Evolutionary conservation across 1,139 yeast genomes (phyloP).

Genomic region (Magnusiomyces paraingens): DNA sequence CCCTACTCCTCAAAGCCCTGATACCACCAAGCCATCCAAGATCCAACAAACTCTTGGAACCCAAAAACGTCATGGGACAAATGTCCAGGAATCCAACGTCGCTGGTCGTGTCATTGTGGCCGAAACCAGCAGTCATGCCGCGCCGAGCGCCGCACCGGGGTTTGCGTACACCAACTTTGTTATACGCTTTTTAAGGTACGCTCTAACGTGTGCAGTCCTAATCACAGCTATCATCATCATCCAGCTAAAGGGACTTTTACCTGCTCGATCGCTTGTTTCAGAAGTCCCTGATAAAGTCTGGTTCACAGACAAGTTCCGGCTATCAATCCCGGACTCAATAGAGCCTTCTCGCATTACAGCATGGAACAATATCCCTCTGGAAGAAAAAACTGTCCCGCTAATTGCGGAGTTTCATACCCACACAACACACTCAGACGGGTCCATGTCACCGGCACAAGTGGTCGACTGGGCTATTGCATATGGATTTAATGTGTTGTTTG

Average conservation of each 20-base stretch:
- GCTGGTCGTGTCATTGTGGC: too few relatives aligned
- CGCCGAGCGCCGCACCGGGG: too few relatives aligned
- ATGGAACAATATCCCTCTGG: conserved; percentile 15
- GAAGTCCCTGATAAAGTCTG: conserved; percentile 12
- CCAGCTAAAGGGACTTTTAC: conserved; percentile 13
- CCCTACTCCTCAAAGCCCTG: too few relatives aligned
- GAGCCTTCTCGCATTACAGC: conserved; percentile 15
- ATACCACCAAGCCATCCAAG: too few relatives aligned
- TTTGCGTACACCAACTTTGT: too few relatives aligned
- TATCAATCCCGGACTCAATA: conserved; percentile 17
- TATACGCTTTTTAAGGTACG: too few relatives aligned
- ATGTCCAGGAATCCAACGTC: too few relatives aligned
- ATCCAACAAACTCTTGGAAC: too few relatives aligned
- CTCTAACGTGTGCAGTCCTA: too few relatives aligned
- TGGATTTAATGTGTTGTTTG: conserved; percentile 23
- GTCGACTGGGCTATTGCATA: conserved; percentile 28
- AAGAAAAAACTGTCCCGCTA: not conserved
- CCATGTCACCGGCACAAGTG: conserved; percentile 22
- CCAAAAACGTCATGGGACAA: too few relatives aligned
- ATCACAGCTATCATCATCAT: not conserved
- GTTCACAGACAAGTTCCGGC: conserved; percentile 19
- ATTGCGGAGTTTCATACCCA: conserved; percentile 25
- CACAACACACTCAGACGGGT: conserved; percentile 25
- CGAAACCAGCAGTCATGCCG: too few relatives aligned
- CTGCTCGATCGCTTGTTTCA: not conserved